Evolutionary conservation across 2,329 filamentous ascomycete species (phyloP).

Genomic region (Cytospora leucostoma): DNA sequence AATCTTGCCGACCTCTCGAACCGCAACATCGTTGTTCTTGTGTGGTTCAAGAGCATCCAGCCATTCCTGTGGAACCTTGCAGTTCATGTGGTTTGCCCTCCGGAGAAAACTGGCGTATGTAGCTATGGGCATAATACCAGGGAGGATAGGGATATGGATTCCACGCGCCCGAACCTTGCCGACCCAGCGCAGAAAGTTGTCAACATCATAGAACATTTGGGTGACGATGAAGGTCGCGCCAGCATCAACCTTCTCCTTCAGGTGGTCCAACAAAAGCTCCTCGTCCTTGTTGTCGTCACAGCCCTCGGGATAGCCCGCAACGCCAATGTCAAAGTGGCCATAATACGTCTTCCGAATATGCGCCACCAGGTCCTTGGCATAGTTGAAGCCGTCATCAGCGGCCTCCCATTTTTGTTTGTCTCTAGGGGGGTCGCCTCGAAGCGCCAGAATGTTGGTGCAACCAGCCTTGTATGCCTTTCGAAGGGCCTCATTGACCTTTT

Average conservation of each 20-base stretch:
- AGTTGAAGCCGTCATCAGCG: slow-evolving; percentile 82
- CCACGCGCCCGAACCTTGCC: slow-evolving; percentile 81
- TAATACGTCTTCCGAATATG: slow-evolving; percentile 80
- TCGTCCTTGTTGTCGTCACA: slow-evolving; percentile 90
- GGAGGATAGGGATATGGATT: slow-evolving; percentile 70
- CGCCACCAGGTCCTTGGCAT: slow-evolving; percentile 80
- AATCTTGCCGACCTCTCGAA: slow-evolving; percentile 84
- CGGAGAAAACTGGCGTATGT: slow-evolving; percentile 93
- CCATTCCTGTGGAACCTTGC: slow-evolving; percentile 79
- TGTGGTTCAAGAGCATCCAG: slow-evolving; percentile 81
- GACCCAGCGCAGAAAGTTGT: slow-evolving; percentile 93
- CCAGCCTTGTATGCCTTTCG: slow-evolving; percentile 88
- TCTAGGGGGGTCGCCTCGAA: slow-evolving; percentile 89
- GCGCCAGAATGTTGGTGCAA: slow-evolving; percentile 94
- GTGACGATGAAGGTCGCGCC: slow-evolving; percentile 94
- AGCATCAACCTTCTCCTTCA: slow-evolving; percentile 96
- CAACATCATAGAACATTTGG: slow-evolving; percentile 99
- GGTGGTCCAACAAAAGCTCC: slow-evolving; percentile 80
- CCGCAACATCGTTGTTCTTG: slow-evolving; percentile 94
- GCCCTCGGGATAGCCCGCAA: slow-evolving; percentile 95
- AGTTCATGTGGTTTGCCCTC: slow-evolving; percentile 88
- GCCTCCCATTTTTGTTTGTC: slow-evolving; percentile 94
- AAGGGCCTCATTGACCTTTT: slow-evolving; percentile 87
- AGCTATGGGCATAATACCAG: slow-evolving; percentile 92
- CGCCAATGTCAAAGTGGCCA: slow-evolving; percentile 94